Conservation (phyloP, 164 flowering plant genomes). For the Vitis vinifera region DNA sequence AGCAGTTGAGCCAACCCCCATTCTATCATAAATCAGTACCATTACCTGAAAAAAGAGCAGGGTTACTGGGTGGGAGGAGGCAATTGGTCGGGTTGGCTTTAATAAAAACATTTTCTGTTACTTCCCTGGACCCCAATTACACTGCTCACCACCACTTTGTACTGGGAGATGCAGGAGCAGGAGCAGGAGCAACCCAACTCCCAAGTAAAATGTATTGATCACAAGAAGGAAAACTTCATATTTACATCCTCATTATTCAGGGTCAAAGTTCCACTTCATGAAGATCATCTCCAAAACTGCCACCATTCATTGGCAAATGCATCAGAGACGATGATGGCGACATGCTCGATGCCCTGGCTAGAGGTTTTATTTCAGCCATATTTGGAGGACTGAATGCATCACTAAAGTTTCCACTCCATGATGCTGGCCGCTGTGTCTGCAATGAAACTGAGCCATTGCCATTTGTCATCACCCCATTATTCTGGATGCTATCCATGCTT, state of each 20-base stretch:
- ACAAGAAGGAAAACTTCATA: constrained; percentile 36
- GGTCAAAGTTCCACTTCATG: constrained; percentile 77
- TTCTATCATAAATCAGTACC: too few relatives aligned
- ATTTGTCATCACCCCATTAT: constrained; percentile 14
- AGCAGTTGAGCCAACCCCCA: constrained; percentile 4
- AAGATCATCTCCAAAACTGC: constrained; percentile 60
- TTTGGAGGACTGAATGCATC: constrained; percentile 32
- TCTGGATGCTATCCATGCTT: constrained; percentile 64
- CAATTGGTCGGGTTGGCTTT: neutral
- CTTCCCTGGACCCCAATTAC: constrained; percentile 9
- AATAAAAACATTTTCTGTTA: constrained; percentile 1
- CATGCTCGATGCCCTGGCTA: constrained; percentile 45
- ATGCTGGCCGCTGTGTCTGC: constrained; percentile 67
- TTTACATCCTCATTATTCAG: constrained; percentile 27
- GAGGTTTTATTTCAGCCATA: constrained; percentile 34
- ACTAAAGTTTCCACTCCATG: constrained; percentile 70
- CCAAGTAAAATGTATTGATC: constrained; percentile 11
- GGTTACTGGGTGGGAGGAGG: too few relatives aligned
- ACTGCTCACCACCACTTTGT: constrained; percentile 1
- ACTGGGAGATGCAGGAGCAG: constrained; percentile 8
- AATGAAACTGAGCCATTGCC: constrained; percentile 31
- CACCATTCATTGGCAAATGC: constrained; percentile 30
- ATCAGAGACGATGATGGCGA: constrained; percentile 34
- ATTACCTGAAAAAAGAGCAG: too few relatives aligned
- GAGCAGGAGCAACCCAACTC: constrained; percentile 3